Base-by-base conservation (phyloP, 306 rosid species). In the Malus sylvestris region DNA sequence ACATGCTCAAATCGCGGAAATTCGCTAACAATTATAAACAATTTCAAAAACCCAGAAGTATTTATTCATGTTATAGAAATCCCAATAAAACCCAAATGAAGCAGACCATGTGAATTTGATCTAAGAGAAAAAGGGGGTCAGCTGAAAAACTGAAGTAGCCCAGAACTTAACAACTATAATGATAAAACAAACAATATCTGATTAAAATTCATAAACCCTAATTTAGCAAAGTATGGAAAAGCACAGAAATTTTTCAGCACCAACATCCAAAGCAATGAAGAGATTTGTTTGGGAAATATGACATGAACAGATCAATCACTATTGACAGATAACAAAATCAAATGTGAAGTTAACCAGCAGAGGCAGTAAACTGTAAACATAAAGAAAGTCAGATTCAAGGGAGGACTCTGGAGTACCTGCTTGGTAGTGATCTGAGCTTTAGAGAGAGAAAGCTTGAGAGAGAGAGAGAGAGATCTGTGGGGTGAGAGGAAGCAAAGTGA, bases 221-320 rank as follows among this genome's bases (percentile, higher is more conserved):
- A 51, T 51, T 44, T 7, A 75, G 64, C 45, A 68, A 20, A 65
- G 59, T 4, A 67, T 15, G 49, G 49, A 70, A 42, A 78, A 76
- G 69, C 81, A 77, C 76, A 65, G 62, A 33, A 78, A 33, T 72
- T 10, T 5, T 76, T 19, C 40, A 79, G 38, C 80, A 59, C 63
- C 16, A 68, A 15, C 81, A 40, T 18, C 38, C 23, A 42, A 59
- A 64, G 66, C 20, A 61, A 67, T 70, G 57, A 62, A 59, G 23
- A 67, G 58, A 20, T 68, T 23, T 55, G 38, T 65, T 65, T 5
- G 22, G 68, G 68, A 81, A 69, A 67, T 59, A 42, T 13, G 74
- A 60, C 65, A 75, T 74, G 66, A 67, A 82, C 69, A 68, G 91
- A 89, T 87, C 89, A 89, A 81, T 62, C 67, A 70, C 38, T 10